Evolutionary conservation across 371 early-diverging fungal genomes (phyloP), one percentile per base, ranked within the genome.

Genomic region (Mortierella sp.): DNA sequence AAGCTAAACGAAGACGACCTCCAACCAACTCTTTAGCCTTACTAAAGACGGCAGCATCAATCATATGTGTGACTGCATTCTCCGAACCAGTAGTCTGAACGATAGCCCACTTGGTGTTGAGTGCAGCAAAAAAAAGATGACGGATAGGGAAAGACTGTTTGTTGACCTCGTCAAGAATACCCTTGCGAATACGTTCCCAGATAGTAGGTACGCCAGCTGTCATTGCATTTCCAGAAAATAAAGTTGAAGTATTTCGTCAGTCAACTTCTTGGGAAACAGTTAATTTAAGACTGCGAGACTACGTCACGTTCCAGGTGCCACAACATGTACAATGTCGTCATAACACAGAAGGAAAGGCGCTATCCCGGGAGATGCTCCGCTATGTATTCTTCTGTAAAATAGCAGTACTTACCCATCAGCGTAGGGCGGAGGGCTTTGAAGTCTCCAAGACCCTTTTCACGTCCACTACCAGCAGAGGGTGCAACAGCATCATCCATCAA

Each of bases 401-500:
- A n/a, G n/a, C 13, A 28, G 34, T 15, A 64, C 72, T 37, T 78
- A 78, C 78, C 78, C 86, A 99, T 90, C 60, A 98, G 86, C 13
- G 96, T 95, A 5, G 99, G 99, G n/a, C 87, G 86, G 55, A 96
- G 85, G 31, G 90, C 93, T 61, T 91, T 88, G 63, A 97, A 89
- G 85, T 99, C 99, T n/a, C 97, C 96, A 43, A 88, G 83, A 68
- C 98, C 95, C 73, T 93, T 91, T 72, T 96, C 92, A 55, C 84
- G 74, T 26, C 88, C 88, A 61, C 82, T 73, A 32, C 60, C 65
- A 29, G 68, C 53, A n/a, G 83, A 77, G 5, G 88, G 87, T 31
- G 80, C 83, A 12, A 95, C 94, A 58, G 90, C 88, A 12, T 95
- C 95, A 72, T 95, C 90, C 85, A 94, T 93, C 37, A 97, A 84